Evolutionary conservation across 768 basidiomycete genomes (phyloP), one percentile per base, ranked within the genome.

Genomic region (Suillus subaureus): DNA sequence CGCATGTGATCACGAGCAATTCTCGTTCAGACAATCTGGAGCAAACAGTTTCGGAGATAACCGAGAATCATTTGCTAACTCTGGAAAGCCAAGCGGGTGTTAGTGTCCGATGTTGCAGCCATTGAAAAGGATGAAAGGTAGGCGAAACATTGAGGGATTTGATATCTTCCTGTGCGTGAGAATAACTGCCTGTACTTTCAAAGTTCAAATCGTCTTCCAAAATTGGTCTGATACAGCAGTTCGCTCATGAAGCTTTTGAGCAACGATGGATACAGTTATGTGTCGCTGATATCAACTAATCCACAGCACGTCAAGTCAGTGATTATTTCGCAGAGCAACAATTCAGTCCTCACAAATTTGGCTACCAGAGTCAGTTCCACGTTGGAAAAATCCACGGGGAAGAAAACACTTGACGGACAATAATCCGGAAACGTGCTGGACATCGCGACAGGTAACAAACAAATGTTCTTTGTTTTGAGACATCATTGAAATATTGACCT

Each of bases 341-440:
- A 12, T 13, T 15, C 35, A 35, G 16, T 47, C 23, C 39, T 64
- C 54, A 61, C 52, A 51, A 65, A 61, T 73, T 64, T 31, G 58
- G 49, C 58, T 42, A 54, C 23, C 16, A 93, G 92, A 81, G 92
- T 93, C 71, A 93, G 90, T 76, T 93, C 92, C 40, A 88, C 88
- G 6, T 79, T 93, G 16, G 89, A 93, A 74, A 93, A 90, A 75
- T 84, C 87, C 5, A 86, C 83, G 16, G 86, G 86, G 23, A 93
- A 91, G 78, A 90, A n/a, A 88, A 72, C 75, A 86, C 72, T 82
- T 94, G 26, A 82, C 87, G 35, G 92, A 94, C 71, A 80, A 83
- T 31, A 90, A 80, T 69, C 85, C 87, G 62, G 92, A 92, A 73
- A 94, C 92, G 9, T 94, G 92, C 74, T 94, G 92, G 92, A 89